Percentiles rank a stretch among this genome's conserved stretches.
phyloP scores from a whole-genome alignment of 2,329 filamentous ascomycete species.

The Aspergillus aculeatus region DNA sequence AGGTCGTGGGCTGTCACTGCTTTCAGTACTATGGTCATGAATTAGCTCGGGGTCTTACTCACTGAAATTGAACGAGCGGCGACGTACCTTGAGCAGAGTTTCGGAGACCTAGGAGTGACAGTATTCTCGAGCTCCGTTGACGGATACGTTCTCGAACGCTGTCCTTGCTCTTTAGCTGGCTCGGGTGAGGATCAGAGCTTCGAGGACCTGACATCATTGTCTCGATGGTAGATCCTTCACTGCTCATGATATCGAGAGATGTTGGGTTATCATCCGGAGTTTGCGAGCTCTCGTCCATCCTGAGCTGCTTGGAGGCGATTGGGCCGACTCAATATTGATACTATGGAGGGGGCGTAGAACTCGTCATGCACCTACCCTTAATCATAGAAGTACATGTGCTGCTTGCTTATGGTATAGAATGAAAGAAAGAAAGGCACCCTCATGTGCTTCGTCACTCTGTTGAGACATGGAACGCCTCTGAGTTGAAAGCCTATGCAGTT shows the following conservation, averaged over 20 bases:
- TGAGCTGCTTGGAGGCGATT: background rate
- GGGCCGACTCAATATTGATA: background rate
- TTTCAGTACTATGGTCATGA: background rate
- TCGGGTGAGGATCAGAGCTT: conserved; percentile 20
- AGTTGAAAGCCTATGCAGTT: background rate
- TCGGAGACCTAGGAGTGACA: conserved; percentile 37
- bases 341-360: background rate
- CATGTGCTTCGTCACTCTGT: background rate
- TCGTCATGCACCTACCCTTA: too few relatives aligned
- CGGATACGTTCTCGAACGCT: conserved; percentile 33
- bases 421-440: background rate
- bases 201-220: conserved; percentile 29
- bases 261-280: background rate
- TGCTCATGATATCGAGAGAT: background rate
- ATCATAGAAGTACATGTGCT: background rate
- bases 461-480: background rate
- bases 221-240: conserved; percentile 12
- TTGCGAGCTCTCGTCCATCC: background rate
- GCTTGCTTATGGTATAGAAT: background rate
- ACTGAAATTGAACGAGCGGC: background rate
- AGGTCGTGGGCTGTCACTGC: background rate
- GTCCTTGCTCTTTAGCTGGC: conserved; percentile 18
- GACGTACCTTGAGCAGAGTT: conserved; percentile 27
- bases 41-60: background rate
- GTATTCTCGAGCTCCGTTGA: conserved; percentile 37